phyloP scores from a whole-genome alignment of 176 grass and related monocot genomes.

The Eleusine indica region DNA sequence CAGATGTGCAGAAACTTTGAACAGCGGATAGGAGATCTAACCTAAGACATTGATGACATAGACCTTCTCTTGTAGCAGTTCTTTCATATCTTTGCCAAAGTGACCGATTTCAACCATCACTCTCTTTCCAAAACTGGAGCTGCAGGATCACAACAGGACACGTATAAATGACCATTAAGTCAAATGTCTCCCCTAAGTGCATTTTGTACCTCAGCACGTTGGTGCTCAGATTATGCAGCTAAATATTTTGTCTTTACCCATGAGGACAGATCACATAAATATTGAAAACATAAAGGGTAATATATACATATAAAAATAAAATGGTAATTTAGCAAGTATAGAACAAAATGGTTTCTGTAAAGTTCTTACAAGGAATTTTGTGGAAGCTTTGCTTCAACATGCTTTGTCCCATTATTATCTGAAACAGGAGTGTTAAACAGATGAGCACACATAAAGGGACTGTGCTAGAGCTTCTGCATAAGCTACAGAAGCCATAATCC shows the following conservation, averaged over 20 bases:
- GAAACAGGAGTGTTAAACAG: constrained; percentile 35
- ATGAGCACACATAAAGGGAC: not conserved
- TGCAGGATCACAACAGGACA: constrained; percentile 46
- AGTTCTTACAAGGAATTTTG: constrained; percentile 53
- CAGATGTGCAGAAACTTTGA: constrained; percentile 14
- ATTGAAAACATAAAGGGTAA: constrained; percentile 19
- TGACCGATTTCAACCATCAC: constrained; percentile 56
- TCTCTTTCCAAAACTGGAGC: constrained; percentile 56
- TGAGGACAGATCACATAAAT: not conserved
- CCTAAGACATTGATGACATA: constrained; percentile 86
- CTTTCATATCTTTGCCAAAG: constrained; percentile 87
- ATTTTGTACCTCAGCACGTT: not conserved
- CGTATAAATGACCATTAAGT: not conserved
- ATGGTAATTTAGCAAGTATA: constrained; percentile 5
- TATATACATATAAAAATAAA: constrained; percentile 7
- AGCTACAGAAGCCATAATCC: no score
- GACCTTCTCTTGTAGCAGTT: constrained; percentile 72
- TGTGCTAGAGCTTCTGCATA: no score
- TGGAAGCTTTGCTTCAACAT: constrained; percentile 41
- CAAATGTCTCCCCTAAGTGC: constrained; percentile 1
- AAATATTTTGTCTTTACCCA: not conserved
- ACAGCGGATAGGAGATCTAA: constrained; percentile 29
- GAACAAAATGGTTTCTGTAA: not conserved
- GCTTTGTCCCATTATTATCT: constrained; percentile 61
- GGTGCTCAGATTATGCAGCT: not conserved